Base-by-base conservation (phyloP, 805 yeast genomes). In the Candida awuae region DNA sequence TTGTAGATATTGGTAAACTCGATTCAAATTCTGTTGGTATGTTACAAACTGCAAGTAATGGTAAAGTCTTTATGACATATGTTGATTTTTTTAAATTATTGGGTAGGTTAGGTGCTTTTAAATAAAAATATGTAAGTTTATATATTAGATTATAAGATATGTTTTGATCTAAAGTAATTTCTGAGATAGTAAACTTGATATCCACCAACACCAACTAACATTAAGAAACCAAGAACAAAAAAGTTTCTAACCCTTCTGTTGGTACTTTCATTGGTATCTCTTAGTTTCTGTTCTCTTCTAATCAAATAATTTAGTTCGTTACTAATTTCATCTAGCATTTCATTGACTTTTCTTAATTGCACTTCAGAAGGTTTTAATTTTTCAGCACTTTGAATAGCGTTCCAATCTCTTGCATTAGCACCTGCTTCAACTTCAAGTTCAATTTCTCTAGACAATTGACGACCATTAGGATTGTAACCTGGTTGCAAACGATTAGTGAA, bases 361-460 rank as follows among this genome's bases (percentile, higher is more conserved):
- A 88, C 79, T 64, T 92, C 98, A 36, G 82, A 76, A 4, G 98
- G 97, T 64, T 83, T 84, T 61, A 92, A 77, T 59, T 86, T 85
- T 62, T 92, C 97, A 32, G 83, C 75, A 34, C 95, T 88, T 67
- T 88, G 96, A 46, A 88, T 69, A 18, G 87, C 85, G 58, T 87
- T 86, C 97, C 97, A 92, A 66, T 92, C 97, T 63, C 97, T 81
- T 30, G 97, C 98, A 53, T 87, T 84, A 37, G 97, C 84, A 32
- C 98, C 98, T 46, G 87, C 79, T 62, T 92, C 97, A 43, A 92
- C 80, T 48, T 88, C 97, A 54, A 92, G 68, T 55, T 87, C 96
- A 51, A 92, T 67, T 38, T 80, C 80, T 61, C 97, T 80, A 44
- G 65, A 59, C 49, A 72, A 53, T 34, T 48, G 46, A 29, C 34